These are phyloP conservation scores for Cordyceps tenuipes DNA, from an alignment of 2,329 filamentous ascomycete genomes.

Conservation along the genomic window DNA sequence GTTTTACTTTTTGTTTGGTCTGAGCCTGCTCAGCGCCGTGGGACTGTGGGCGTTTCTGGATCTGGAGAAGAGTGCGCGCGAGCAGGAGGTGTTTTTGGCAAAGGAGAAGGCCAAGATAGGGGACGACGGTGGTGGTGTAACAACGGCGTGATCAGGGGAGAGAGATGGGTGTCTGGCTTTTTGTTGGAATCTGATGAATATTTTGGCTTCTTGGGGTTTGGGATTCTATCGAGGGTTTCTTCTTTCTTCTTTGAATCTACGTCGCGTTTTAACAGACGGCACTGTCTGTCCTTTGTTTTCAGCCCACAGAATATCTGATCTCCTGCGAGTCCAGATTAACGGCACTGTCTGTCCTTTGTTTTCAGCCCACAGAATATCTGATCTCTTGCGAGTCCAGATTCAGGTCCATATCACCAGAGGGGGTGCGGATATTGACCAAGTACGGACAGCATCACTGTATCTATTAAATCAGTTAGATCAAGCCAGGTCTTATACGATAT, in stretches of 20 bases:
- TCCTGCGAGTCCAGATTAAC: no score
- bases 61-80: conserved; percentile 49
- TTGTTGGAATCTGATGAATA: not conserved
- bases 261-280: not conserved
- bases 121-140: not conserved
- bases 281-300: no score
- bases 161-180: not conserved
- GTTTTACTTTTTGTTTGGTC: conserved; percentile 57
- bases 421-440: no score
- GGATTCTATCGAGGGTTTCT: conserved; percentile 7
- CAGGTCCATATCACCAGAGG: no score
- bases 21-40: conserved; percentile 46
- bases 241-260: not conserved
- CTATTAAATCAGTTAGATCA: conserved; percentile 22
- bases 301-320: no score
- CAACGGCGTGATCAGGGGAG: conserved; percentile 1
- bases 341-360: no score
- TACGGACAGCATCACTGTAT: no score
- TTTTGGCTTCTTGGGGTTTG: not conserved
- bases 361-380: no score
- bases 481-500: conserved; percentile 27
- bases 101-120: conserved; percentile 21
- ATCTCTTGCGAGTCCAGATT: no score
- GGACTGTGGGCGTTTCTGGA: conserved; percentile 49
- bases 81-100: conserved; percentile 48